Percentiles rank a stretch among this genome's conserved stretches.
Evolutionary conservation across 306 rosid species (phyloP).

Genomic region (Senna tora): DNA sequence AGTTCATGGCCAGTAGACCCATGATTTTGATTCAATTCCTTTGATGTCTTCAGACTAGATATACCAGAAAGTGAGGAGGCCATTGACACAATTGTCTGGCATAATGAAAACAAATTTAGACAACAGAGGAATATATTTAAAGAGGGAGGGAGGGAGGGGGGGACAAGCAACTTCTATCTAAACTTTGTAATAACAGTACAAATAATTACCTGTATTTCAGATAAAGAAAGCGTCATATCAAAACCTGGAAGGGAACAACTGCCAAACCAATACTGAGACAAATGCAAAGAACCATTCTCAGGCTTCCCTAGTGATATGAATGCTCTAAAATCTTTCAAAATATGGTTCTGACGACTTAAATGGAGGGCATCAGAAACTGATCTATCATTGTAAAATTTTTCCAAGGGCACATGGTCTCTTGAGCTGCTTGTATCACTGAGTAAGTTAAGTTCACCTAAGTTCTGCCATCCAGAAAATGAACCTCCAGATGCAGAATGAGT

Average conservation of each 20-base stretch:
- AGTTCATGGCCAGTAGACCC: slow-evolving; percentile 47
- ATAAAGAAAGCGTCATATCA: slow-evolving; percentile 69
- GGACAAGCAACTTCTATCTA: slow-evolving; percentile 13
- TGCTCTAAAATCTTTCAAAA: slow-evolving; percentile 65
- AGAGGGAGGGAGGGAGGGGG: too few species aligned
- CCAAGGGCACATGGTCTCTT: slow-evolving; percentile 42
- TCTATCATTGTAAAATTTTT: slow-evolving; percentile 18
- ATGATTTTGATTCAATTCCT: slow-evolving; percentile 44
- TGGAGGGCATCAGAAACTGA: slow-evolving; percentile 39
- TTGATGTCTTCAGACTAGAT: slow-evolving; percentile 41
- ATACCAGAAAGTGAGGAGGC: slow-evolving; percentile 66
- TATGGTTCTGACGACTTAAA: slow-evolving; percentile 51
- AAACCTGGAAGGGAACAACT: slow-evolving; percentile 65
- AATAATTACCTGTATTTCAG: slow-evolving; percentile 69
- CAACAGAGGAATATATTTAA: slow-evolving; percentile 17
- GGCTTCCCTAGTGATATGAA: slow-evolving; percentile 58
- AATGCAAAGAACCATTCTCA: slow-evolving; percentile 42
- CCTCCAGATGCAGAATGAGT: slow-evolving; percentile 50
- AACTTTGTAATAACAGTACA: slow-evolving; percentile 24
- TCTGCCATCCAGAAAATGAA: slow-evolving; percentile 46
- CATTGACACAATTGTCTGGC: slow-evolving; percentile 65
- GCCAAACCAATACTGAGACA: slow-evolving; percentile 60
- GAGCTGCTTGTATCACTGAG: slow-evolving; percentile 62
- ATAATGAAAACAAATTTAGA: slow-evolving; percentile 38
- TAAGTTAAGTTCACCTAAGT: slow-evolving; percentile 42